A percentile compares a stretch with the other conserved stretches of the same genome.
Evolutionary conservation across 1,284 basidiomycete genomes (phyloP).

Genomic region (Volvariella surrecta): DNA sequence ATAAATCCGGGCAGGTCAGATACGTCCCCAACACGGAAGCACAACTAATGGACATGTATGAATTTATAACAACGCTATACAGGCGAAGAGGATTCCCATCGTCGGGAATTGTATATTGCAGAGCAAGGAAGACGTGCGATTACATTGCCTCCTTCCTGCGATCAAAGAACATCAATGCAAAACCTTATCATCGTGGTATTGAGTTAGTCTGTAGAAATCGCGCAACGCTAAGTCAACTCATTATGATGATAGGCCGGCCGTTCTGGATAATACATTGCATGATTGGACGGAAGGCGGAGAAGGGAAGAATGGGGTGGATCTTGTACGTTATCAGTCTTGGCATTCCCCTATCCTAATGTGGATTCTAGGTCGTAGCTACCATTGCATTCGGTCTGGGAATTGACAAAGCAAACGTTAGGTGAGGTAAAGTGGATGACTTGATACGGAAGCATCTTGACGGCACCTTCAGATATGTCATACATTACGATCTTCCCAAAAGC

Average conservation of each 20-base stretch:
- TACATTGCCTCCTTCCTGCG: slow-evolving; percentile 55
- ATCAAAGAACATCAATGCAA: slow-evolving; percentile 57
- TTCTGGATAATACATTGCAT: slow-evolving; percentile 50
- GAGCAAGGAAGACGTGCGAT: slow-evolving; percentile 58
- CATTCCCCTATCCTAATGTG: slow-evolving; percentile 1
- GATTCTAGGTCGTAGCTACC: slow-evolving; percentile 33
- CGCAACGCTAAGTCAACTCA: background rate
- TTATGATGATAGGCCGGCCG: slow-evolving; percentile 22
- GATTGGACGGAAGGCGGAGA: slow-evolving; percentile 54
- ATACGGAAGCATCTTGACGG: background rate
- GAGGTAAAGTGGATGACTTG: slow-evolving; percentile 6
- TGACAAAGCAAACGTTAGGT: slow-evolving; percentile 78
- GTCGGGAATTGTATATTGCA: slow-evolving; percentile 78
- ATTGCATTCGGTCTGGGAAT: slow-evolving; percentile 89
- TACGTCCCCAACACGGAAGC: slow-evolving; percentile 43
- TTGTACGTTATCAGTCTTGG: slow-evolving; percentile 31
- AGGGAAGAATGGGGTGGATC: slow-evolving; percentile 46
- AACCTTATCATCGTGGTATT: slow-evolving; percentile 70
- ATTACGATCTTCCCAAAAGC: slow-evolving; percentile 76
- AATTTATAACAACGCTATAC: slow-evolving; percentile 58
- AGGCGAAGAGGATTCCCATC: slow-evolving; percentile 49
- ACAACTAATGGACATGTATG: slow-evolving; percentile 56
- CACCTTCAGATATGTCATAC: slow-evolving; percentile 53
- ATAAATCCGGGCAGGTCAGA: slow-evolving; percentile 40
- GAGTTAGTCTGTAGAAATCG: slow-evolving; percentile 24